phyloP scores from a whole-genome alignment of 2,329 filamentous ascomycete species.

The Beauveria asiatica region DNA sequence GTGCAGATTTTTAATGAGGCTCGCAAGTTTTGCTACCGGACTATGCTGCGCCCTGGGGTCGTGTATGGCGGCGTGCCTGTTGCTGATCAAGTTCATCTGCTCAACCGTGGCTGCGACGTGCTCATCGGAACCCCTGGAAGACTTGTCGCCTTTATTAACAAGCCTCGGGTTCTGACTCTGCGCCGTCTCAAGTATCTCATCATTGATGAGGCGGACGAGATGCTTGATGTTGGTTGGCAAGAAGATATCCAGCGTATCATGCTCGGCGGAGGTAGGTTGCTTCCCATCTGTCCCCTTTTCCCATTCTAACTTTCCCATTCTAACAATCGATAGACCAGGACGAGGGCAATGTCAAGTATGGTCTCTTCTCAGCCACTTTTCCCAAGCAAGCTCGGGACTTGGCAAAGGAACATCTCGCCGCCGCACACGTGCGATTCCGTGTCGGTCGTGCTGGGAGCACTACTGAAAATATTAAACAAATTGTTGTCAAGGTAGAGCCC shows the following conservation, averaged over 20 bases:
- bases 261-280: conserved; percentile 62
- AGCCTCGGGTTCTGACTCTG: conserved; percentile 60
- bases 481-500: conserved; percentile 59
- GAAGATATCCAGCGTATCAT: conserved; percentile 69
- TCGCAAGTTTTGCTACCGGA: conserved; percentile 85
- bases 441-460: conserved; percentile 82
- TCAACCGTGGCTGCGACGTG: conserved; percentile 80
- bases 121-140: conserved; percentile 84
- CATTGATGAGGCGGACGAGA: conserved; percentile 92
- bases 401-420: conserved; percentile 65
- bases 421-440: conserved; percentile 68
- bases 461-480: conserved; percentile 74
- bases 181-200: conserved; percentile 71
- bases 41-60: conserved; percentile 87
- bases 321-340: conserved; percentile 56
- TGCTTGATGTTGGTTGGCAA: conserved; percentile 74
- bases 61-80: conserved; percentile 76
- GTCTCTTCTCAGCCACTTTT: conserved; percentile 95
- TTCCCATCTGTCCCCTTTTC: neutral
- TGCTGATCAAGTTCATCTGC: conserved; percentile 60
- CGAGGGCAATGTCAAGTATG: conserved; percentile 56
- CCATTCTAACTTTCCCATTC: conserved; percentile 17
- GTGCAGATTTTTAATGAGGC: conserved; percentile 94
- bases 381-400: conserved; percentile 69
- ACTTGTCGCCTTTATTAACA: conserved; percentile 73